These are phyloP conservation scores for Termitomyces eurrhizus DNA, from an alignment of 768 basidiomycete genomes.

Conservation along the genomic window DNA sequence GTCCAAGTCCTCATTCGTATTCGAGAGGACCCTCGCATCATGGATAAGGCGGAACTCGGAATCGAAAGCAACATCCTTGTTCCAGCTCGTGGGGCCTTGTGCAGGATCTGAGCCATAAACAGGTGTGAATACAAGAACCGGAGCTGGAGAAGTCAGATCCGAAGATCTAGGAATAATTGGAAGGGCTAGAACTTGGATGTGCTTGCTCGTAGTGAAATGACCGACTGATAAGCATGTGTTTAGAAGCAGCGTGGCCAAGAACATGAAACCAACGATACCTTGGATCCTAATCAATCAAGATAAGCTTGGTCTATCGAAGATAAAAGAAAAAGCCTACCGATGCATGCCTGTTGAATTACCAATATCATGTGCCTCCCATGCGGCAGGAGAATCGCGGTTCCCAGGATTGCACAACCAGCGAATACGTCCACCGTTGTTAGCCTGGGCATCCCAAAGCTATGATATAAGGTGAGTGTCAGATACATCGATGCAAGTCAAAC, in stretches of 20 bases:
- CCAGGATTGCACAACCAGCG: not conserved
- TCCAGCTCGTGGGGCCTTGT: not conserved
- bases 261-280: not conserved
- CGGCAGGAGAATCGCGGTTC: not conserved
- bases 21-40: not conserved
- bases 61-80: not conserved
- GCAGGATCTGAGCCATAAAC: not conserved
- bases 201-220: not conserved
- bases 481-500: not conserved
- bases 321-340: not conserved
- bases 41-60: not conserved
- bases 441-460: slow-evolving; percentile 1
- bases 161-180: not conserved
- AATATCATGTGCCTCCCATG: not conserved
- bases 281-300: not conserved
- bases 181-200: not conserved
- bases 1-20: not conserved
- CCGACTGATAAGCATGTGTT: not conserved
- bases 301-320: no score
- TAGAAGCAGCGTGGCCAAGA: not conserved
- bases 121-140: not conserved
- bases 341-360: slow-evolving; percentile 2
- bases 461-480: not conserved
- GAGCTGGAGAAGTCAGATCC: not conserved
- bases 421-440: not conserved